Evolutionary conservation across 163 green algal species (phyloP), one percentile per base, ranked within the genome.

Genomic region (Scenedesmus sp.): DNA sequence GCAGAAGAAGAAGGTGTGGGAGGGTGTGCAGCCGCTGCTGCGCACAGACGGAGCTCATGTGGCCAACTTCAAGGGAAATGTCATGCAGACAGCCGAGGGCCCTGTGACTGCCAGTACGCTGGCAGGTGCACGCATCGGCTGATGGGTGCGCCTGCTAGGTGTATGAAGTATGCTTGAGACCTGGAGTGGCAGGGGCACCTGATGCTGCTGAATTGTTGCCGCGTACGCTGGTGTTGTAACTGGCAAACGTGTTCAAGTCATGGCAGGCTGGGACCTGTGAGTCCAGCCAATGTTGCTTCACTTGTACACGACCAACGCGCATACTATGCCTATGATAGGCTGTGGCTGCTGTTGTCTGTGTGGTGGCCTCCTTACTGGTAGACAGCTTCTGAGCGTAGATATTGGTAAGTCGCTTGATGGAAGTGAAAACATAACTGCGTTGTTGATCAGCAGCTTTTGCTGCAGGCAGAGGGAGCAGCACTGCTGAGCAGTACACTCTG

Each of bases 1-100:
- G 12, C 95, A 99, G 94, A 99, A 99, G 95, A 99, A 99, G 96
- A 99, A 99, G 94, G 94, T 97, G 54, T 99, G 98, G 98, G 98
- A 99, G 79, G 89, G 67, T n/a, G 96, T 98, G 79, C 95, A 97
- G 89, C 94, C 96, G n/a, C 70, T 93, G n/a, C 87, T 97, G 86
- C 81, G 91, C 18, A 97, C 96, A 3, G 91, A 94, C 34, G 92
- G 59, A 7, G 85, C 92, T 1, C 77, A 83, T 1, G 76, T 76
- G 7, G 95, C 94, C 0, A 92, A 77, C 54, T 93, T 94, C 87
- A 87, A 92, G 55, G 94, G 94, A 8, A 60, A 57, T 52, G 8
- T 86, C 12, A 95, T 97, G 93, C 92, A 90, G 73, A 95, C 94
- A 15, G 92, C 73, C 34, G 93, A 92, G 4, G 95, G 95, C 7